Base-by-base conservation (phyloP, 2,329 filamentous ascomycete genomes). In the Neopestalotiopsis rosae region DNA sequence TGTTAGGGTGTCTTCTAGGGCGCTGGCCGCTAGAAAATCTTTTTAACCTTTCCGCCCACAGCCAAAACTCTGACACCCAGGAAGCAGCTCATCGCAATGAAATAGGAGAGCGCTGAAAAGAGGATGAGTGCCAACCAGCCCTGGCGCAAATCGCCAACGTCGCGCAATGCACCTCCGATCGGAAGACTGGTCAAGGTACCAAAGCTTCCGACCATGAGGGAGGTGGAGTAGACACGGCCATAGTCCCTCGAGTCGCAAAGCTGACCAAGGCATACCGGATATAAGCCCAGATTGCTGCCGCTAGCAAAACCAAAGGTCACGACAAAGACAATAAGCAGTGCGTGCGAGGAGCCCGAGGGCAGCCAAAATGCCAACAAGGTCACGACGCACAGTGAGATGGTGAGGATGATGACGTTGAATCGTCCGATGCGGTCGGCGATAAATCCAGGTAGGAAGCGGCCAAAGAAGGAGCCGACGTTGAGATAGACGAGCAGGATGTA, bases 401-500 rank as follows among this genome's bases (percentile, higher is more conserved):
- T 91, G 20, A 89, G 78, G 61, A 95, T 88, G 81, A 96, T 92
- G 65, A 90, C 88, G 76, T 97, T 97, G 82, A 94, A 97, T 4
- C 94, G 89, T 0, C 94, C 94, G 3, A 94, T 78, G 64, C 86
- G 88, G 77, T 97, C 94, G 0, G 94, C 91, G 9, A 94, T 81
- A 70, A 92, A 86, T 0, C 94, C 94, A 0, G 94, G 93, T 0
- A 94, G 83, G 80, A 90, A 92, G 28, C 94, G 89, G 3, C 94
- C 94, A 7, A 96, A 82, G 66, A 92, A 90, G 0, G 91, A 94
- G 12, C 92, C 93, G 0, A 89, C 93, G 76, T 96, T 97, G 75
- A 97, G 86, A 69, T 96, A 88, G 1, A 94, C 90, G n/a, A 97
- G 85, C 34, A 96, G 85, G 70, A 94, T 90, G 78, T 94, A 95